These are phyloP conservation scores for Apiotrichum mycotoxinovorans DNA, from an alignment of 1,284 basidiomycete species.

Conservation along the genomic window DNA sequence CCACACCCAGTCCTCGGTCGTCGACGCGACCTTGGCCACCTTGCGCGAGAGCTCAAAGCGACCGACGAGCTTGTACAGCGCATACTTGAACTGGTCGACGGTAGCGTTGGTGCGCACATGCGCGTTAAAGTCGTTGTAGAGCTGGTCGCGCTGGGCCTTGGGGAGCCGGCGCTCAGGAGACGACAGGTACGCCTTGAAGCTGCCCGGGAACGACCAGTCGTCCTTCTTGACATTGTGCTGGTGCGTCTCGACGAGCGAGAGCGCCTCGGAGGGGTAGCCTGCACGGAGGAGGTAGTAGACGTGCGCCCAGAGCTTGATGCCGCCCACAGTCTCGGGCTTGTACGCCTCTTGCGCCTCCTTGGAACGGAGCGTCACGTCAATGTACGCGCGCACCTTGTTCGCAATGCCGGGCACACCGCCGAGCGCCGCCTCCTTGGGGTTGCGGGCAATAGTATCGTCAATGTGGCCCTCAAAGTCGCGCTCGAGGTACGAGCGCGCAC, in stretches of 20 bases:
- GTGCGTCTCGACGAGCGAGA: conserved; percentile 68
- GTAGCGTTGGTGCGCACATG: conserved; percentile 78
- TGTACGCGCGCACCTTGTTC: conserved; percentile 84
- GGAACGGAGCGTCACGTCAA: conserved; percentile 59
- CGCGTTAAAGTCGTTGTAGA: conserved; percentile 84
- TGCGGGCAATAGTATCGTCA: conserved; percentile 76
- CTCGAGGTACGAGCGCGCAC: conserved; percentile 55
- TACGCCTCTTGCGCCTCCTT: conserved; percentile 79
- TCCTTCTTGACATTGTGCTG: conserved; percentile 72
- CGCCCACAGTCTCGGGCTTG: conserved; percentile 77
- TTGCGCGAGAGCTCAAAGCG: conserved; percentile 80
- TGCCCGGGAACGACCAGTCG: conserved; percentile 78
- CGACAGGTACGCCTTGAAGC: conserved; percentile 83
- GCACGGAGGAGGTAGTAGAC: conserved; percentile 86
- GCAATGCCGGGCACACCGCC: conserved; percentile 87
- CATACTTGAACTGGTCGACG: conserved; percentile 91
- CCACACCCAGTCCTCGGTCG: conserved; percentile 99
- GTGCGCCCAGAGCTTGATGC: conserved; percentile 87
- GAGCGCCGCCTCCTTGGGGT: conserved; percentile 78
- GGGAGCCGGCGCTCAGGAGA: conserved; percentile 73
- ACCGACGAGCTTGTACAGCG: conserved; percentile 92
- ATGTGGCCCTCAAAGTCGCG: conserved; percentile 77
- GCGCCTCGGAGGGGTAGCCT: conserved; percentile 75
- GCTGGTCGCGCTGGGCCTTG: conserved; percentile 74
- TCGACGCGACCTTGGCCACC: conserved; percentile 80